Percentiles rank a stretch among this genome's conserved stretches.
Evolutionary conservation across 805 yeast species (phyloP).

Genomic region (Kodamaea neixiangensis): DNA sequence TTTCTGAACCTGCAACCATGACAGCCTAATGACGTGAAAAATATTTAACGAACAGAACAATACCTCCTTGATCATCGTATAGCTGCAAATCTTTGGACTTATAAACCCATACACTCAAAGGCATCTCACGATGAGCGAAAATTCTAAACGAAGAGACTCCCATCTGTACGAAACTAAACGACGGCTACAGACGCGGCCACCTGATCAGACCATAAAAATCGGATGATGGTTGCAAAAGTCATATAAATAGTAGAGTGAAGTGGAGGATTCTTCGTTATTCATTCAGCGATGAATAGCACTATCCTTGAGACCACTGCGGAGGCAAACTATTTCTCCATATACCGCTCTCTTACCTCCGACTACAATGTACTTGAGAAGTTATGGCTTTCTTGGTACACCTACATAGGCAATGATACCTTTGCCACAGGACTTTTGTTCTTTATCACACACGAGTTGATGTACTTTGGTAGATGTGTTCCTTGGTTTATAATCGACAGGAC

Average conservation of each 20-base stretch:
- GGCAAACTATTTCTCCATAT: conserved; percentile 23
- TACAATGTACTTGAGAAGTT: conserved; percentile 45
- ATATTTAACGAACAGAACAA: background rate
- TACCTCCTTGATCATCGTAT: no score
- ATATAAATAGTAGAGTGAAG: background rate
- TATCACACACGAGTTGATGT: conserved; percentile 55
- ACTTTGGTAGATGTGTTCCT: conserved; percentile 60
- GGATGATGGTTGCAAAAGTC: background rate
- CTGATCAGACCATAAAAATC: background rate
- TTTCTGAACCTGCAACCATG: no score
- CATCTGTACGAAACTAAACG: no score
- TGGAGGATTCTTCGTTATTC: no score
- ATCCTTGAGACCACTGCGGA: conserved; percentile 19
- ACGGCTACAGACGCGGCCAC: background rate
- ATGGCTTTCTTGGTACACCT: conserved; percentile 60
- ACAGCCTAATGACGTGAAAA: no score
- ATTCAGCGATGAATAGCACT: conserved; percentile 13
- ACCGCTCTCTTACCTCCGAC: conserved; percentile 18
- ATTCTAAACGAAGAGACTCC: no score
- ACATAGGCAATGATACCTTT: conserved; percentile 53
- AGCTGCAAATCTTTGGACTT: no score
- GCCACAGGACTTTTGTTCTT: conserved; percentile 62
- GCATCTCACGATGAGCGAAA: no score
- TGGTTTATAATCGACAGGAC: conserved; percentile 57
- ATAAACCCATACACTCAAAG: no score